Conservation (phyloP, 1,139 yeast genomes). For the Hanseniaspora gamundiae region DNA sequence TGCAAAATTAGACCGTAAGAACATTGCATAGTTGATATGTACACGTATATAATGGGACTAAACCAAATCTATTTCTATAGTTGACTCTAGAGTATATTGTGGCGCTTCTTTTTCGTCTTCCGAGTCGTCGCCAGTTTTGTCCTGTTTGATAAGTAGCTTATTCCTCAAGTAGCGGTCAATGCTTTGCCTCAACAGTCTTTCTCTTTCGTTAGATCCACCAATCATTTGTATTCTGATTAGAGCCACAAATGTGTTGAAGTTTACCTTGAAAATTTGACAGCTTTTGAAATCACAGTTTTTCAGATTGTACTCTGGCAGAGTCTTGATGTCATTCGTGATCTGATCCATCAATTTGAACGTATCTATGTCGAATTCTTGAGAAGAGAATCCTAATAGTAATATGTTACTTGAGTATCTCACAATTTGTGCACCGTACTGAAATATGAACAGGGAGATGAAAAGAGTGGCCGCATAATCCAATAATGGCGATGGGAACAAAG, state of each 20-base stretch:
- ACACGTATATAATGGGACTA: slow-evolving; percentile 20
- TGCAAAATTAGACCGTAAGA: neutral
- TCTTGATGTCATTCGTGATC: slow-evolving; percentile 33
- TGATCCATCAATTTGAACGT: slow-evolving; percentile 40
- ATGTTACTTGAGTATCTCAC: slow-evolving; percentile 25
- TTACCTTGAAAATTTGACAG: slow-evolving; percentile 47
- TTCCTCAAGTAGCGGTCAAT: slow-evolving; percentile 35
- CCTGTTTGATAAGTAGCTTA: slow-evolving; percentile 18
- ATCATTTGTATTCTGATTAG: slow-evolving; percentile 43
- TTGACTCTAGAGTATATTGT: slow-evolving; percentile 34
- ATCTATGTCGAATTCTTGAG: slow-evolving; percentile 26
- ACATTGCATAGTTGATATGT: neutral
- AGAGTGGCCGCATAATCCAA: slow-evolving; percentile 23
- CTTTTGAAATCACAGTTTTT: slow-evolving; percentile 29
- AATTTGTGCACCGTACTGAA: slow-evolving; percentile 22
- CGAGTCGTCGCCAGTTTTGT: neutral
- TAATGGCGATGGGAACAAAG: slow-evolving; percentile 15
- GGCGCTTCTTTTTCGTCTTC: slow-evolving; percentile 1
- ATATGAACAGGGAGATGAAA: slow-evolving; percentile 19
- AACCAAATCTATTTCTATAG: slow-evolving; percentile 40
- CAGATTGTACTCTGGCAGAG: slow-evolving; percentile 38
- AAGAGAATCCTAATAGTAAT: slow-evolving; percentile 22
- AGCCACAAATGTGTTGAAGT: slow-evolving; percentile 44
- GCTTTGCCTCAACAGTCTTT: slow-evolving; percentile 42
- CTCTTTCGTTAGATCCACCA: slow-evolving; percentile 66